Base-by-base conservation (phyloP, 2,329 filamentous ascomycete genomes). In the Xylariaceae sp. region DNA sequence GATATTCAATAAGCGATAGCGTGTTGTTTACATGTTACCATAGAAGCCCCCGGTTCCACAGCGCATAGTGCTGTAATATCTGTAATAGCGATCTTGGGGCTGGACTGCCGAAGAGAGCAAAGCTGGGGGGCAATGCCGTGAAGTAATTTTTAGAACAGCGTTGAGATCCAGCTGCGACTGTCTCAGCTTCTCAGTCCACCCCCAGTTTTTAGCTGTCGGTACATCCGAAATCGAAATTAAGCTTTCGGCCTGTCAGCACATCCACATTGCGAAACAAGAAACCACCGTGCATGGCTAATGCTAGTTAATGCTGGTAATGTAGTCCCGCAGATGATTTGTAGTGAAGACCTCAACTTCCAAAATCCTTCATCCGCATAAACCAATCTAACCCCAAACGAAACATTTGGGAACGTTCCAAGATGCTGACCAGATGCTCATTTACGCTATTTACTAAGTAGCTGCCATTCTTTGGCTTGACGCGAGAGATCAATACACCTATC, bases 81-180 rank as follows among this genome's bases (percentile, higher is more conserved):
- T 33, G 15, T 33, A 16, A 46, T 20, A n/a, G n/a, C n/a, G n/a
- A n/a, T n/a, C n/a, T n/a, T n/a, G 24, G 27, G 39, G 37, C 33
- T 11, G 32, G 5, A 29, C 37, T 46, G 11, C 42, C 39, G 10
- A 39, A 52, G 26, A 21, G 27, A 40, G 47, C 35, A 51, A 55
- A n/a, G n/a, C n/a, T n/a, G 52, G 36, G 53, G 48, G 53, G 47
- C 42, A 37, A 39, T 44, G 32, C 30, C n/a, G n/a, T n/a, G n/a
- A 40, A 44, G 27, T 52, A 55, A 48, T 40, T 55, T n/a, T 50
- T 52, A 52, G 48, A 52, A 55, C 53, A 53, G 6, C 41, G 24
- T 26, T 27, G 27, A 20, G 32, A 39, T 39, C 27, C 16, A 27
- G 46, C 45, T 45, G 21, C 47, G n/a, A 52, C 18, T 52, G 53